phyloP scores from a whole-genome alignment of 768 basidiomycete species.

The Suillus tomentosus region DNA sequence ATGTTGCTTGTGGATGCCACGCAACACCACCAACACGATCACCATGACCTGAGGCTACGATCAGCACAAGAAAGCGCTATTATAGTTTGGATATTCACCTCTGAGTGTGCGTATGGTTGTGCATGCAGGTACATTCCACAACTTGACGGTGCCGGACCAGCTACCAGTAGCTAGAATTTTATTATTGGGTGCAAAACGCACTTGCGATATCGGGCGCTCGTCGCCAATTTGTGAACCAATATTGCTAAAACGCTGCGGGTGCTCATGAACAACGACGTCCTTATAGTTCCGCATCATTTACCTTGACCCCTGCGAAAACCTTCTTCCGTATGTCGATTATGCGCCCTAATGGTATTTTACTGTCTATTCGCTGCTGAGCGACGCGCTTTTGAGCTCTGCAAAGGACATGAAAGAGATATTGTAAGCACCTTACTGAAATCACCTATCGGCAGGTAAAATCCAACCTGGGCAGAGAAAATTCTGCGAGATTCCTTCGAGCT shows the following conservation, averaged over 20 bases:
- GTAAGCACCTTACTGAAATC: slow-evolving; percentile 77
- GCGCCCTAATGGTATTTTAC: slow-evolving; percentile 80
- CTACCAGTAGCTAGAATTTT: slow-evolving; percentile 88
- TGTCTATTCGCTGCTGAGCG: slow-evolving; percentile 90
- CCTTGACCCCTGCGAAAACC: slow-evolving; percentile 88
- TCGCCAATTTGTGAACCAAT: slow-evolving; percentile 98
- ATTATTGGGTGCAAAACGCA: slow-evolving; percentile 93
- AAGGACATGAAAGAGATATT: slow-evolving; percentile 42
- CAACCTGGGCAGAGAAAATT: slow-evolving; percentile 95
- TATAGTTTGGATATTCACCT: slow-evolving; percentile 47
- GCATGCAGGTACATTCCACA: slow-evolving; percentile 95
- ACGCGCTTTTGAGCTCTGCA: slow-evolving; percentile 94
- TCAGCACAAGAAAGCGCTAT: slow-evolving; percentile 13
- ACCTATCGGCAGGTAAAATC: slow-evolving; percentile 62
- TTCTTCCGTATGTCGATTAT: slow-evolving; percentile 93
- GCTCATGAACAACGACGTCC: neutral
- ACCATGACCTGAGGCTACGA: slow-evolving; percentile 61
- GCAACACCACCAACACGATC: slow-evolving; percentile 95
- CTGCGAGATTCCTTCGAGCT: slow-evolving; percentile 83
- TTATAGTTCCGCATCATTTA: slow-evolving; percentile 34
- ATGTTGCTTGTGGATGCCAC: slow-evolving; percentile 94
- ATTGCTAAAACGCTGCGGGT: slow-evolving; percentile 78
- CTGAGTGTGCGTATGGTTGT: slow-evolving; percentile 74
- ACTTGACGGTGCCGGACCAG: slow-evolving; percentile 93
- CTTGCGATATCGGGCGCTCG: slow-evolving; percentile 90